Percentiles rank a stretch among this genome's conserved stretches.
These are phyloP conservation scores for Aspergillus sparsus DNA, from an alignment of 495 filamentous ascomycete genomes.

Conservation along the genomic window DNA sequence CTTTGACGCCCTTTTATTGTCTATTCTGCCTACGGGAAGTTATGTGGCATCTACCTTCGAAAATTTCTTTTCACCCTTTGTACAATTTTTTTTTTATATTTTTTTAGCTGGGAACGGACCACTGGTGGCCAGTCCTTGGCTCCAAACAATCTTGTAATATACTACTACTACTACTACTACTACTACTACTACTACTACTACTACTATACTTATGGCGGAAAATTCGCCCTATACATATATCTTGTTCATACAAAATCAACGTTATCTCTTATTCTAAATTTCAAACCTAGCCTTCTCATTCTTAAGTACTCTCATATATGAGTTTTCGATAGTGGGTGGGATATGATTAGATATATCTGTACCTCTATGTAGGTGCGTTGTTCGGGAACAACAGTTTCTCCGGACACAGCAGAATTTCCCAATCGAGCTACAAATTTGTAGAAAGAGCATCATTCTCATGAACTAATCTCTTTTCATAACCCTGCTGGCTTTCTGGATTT, in stretches of 20 bases:
- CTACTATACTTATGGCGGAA: conserved; percentile 16
- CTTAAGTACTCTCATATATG: neutral
- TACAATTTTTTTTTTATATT: conserved; percentile 26
- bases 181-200: conserved; percentile 34
- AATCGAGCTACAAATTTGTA: conserved; percentile 29
- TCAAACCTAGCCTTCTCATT: neutral
- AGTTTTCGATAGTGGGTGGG: too few relatives aligned
- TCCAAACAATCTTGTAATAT: conserved; percentile 45
- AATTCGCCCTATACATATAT: conserved; percentile 31
- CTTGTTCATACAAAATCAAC: conserved; percentile 17
- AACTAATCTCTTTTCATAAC: neutral
- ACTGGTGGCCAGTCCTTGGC: conserved; percentile 28
- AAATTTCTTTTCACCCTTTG: conserved; percentile 24
- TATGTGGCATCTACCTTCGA: conserved; percentile 15
- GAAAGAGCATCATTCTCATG: conserved; percentile 18
- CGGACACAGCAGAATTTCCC: conserved; percentile 41
- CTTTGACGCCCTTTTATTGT: conserved; percentile 17
- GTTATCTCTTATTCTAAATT: conserved; percentile 5
- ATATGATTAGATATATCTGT: too few relatives aligned
- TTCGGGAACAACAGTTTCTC: conserved; percentile 35
- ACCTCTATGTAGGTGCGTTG: neutral
- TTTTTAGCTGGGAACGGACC: conserved; percentile 19
- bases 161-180: conserved; percentile 31
- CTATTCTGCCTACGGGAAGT: conserved; percentile 18
- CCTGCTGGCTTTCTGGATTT: neutral